phyloP scores from a whole-genome alignment of 2,329 filamentous ascomycete genomes.

The Pseudogymnoascus pannorum region DNA sequence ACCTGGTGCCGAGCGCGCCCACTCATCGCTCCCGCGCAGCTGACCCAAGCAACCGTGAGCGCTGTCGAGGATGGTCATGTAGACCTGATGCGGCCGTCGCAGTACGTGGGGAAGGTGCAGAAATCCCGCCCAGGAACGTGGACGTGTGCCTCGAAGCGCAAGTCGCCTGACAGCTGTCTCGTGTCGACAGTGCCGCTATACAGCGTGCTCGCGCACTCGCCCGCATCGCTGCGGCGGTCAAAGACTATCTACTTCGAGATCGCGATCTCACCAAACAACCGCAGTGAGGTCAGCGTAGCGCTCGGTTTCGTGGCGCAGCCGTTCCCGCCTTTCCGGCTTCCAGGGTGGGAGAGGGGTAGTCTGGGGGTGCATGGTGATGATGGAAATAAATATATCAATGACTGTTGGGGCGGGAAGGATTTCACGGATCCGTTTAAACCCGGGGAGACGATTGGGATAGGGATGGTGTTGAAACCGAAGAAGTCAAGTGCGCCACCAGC shows the following conservation, averaged over 20 bases:
- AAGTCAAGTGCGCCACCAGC: constrained; percentile 24
- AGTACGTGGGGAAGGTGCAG: constrained; percentile 41
- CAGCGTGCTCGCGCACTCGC: constrained; percentile 50
- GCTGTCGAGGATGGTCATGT: constrained; percentile 47
- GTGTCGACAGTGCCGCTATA: constrained; percentile 65
- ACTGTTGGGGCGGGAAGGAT: constrained; percentile 62
- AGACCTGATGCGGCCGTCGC: constrained; percentile 43
- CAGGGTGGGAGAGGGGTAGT: constrained; percentile 72
- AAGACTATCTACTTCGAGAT: constrained; percentile 68
- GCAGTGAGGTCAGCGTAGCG: constrained; percentile 45
- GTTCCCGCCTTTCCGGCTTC: constrained; percentile 69
- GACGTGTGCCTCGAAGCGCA: constrained; percentile 35
- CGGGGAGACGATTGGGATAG: constrained; percentile 63
- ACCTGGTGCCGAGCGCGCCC: constrained; percentile 57
- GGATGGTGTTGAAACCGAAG: constrained; percentile 50
- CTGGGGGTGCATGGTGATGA: constrained; percentile 75
- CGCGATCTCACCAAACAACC: constrained; percentile 40
- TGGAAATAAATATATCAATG: constrained; percentile 68
- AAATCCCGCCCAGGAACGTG: constrained; percentile 45
- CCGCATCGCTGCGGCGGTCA: constrained; percentile 37
- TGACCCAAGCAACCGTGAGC: constrained; percentile 38
- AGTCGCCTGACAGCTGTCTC: constrained; percentile 54
- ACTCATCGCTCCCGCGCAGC: constrained; percentile 46
- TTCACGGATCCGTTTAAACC: constrained; percentile 58
- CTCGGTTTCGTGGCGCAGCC: constrained; percentile 67